phyloP scores from a whole-genome alignment of 2,329 filamentous ascomycete genomes.

The Graphiopsis chlorocephala region DNA sequence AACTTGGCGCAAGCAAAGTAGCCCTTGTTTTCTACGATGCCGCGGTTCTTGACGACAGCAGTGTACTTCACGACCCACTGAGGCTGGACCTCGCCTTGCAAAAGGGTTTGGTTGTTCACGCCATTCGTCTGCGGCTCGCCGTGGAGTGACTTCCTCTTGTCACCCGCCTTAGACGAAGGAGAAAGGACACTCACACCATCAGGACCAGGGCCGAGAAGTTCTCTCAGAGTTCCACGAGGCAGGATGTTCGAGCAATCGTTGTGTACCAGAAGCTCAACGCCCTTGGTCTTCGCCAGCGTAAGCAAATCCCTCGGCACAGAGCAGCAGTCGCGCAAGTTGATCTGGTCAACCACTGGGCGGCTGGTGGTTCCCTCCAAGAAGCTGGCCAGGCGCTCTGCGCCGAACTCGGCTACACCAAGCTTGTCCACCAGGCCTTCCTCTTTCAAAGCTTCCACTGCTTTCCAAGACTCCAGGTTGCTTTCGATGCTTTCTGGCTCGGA shows the following conservation, averaged over 20 bases:
- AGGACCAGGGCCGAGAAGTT: constrained; percentile 72
- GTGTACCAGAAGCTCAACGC: constrained; percentile 87
- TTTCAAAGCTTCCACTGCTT: constrained; percentile 69
- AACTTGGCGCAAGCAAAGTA: constrained; percentile 88
- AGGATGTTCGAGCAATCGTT: constrained; percentile 92
- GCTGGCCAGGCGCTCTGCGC: constrained; percentile 73
- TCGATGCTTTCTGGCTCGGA: constrained; percentile 58
- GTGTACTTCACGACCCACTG: constrained; percentile 98
- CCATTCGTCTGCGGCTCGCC: constrained; percentile 47
- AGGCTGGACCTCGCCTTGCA: constrained; percentile 76
- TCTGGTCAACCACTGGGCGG: constrained; percentile 83
- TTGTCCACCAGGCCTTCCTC: constrained; percentile 67
- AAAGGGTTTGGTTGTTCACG: constrained; percentile 62
- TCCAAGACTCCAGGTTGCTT: constrained; percentile 65
- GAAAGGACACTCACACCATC: constrained; percentile 75
- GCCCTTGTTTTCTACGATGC: constrained; percentile 97
- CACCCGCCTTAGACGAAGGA: constrained; percentile 41
- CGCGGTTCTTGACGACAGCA: constrained; percentile 86
- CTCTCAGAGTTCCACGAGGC: constrained; percentile 77
- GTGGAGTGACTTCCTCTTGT: constrained; percentile 42
- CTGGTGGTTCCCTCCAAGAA: constrained; percentile 71
- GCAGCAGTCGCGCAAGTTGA: constrained; percentile 94
- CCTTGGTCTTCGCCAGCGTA: constrained; percentile 74
- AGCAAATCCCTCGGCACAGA: constrained; percentile 87
- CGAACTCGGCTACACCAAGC: constrained; percentile 88